These are phyloP conservation scores for Strigomonas galati DNA, from an alignment of 208 protist genomes.

Conservation along the genomic window DNA sequence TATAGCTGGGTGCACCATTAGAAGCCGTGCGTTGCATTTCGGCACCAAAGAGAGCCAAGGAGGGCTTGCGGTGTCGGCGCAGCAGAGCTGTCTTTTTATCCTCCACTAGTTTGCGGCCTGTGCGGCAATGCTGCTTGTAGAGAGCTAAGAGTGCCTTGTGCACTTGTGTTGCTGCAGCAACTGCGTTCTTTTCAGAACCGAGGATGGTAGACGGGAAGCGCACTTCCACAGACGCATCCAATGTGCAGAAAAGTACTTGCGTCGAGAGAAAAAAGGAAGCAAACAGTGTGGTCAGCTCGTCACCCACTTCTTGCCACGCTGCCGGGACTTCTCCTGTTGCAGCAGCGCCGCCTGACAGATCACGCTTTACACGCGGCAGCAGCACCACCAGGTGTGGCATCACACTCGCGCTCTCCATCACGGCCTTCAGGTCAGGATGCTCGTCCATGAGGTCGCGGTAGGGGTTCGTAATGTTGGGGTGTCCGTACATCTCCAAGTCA, in stretches of 20 bases:
- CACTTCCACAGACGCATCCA: slow-evolving; percentile 2
- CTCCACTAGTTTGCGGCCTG: too few relatives aligned
- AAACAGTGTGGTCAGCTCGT: not conserved
- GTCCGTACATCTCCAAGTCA: slow-evolving; percentile 72
- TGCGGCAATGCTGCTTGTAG: not conserved
- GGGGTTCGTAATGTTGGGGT: slow-evolving; percentile 90
- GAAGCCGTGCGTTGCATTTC: not conserved
- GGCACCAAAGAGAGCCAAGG: not conserved
- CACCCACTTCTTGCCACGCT: slow-evolving; percentile 17
- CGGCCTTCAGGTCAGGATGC: slow-evolving; percentile 65
- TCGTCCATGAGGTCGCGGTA: slow-evolving; percentile 67
- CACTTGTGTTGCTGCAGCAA: not conserved
- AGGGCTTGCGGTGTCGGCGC: too few relatives aligned
- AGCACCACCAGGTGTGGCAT: slow-evolving; percentile 58
- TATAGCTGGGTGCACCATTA: too few relatives aligned
- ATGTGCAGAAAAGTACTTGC: not conserved
- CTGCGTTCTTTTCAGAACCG: not conserved
- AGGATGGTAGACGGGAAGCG: not conserved
- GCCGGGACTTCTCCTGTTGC: slow-evolving; percentile 3
- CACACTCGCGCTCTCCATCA: slow-evolving; percentile 72
- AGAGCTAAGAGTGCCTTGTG: not conserved
- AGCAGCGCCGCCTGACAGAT: not conserved
- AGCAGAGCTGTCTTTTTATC: too few relatives aligned
- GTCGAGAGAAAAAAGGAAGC: not conserved
- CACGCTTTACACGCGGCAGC: slow-evolving; percentile 60